Conservation (phyloP, 2,329 filamentous ascomycete species). For the Penicillium vulpinum region DNA sequence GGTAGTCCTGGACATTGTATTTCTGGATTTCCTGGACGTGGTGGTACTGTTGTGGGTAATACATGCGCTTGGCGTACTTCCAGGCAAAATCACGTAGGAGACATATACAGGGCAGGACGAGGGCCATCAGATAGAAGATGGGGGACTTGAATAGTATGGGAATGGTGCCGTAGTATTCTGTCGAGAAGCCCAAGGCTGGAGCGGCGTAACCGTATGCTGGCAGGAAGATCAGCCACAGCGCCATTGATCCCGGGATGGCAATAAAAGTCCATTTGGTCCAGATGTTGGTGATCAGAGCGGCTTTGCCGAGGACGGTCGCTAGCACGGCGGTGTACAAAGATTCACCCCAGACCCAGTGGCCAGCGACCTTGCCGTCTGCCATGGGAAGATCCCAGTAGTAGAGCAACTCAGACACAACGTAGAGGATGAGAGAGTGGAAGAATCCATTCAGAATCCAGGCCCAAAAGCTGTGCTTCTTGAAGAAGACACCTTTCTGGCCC, state of each 20-base stretch:
- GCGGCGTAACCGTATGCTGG: constrained; percentile 84
- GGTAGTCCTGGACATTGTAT: constrained; percentile 99
- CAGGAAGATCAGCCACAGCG: constrained; percentile 88
- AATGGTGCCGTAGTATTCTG: constrained; percentile 82
- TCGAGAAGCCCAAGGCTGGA: constrained; percentile 76
- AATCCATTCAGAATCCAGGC: constrained; percentile 93
- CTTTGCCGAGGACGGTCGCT: constrained; percentile 90
- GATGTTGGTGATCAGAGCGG: constrained; percentile 89
- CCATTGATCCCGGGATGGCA: constrained; percentile 89
- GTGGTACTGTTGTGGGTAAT: constrained; percentile 91
- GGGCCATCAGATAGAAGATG: constrained; percentile 87
- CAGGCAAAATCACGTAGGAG: constrained; percentile 86
- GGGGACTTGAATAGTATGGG: constrained; percentile 77
- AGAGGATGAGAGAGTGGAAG: constrained; percentile 93
- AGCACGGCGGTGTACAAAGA: constrained; percentile 93
- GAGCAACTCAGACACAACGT: constrained; percentile 78
- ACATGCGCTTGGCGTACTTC: constrained; percentile 99
- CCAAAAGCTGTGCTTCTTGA: constrained; percentile 87
- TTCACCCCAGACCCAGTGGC: constrained; percentile 98
- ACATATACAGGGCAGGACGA: constrained; percentile 77
- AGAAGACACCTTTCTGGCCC: constrained; percentile 90
- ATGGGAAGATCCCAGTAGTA: constrained; percentile 79
- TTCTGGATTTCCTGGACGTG: constrained; percentile 99
- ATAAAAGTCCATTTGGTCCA: constrained; percentile 99
- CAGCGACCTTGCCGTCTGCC: constrained; percentile 75